Evolutionary conservation across 108 stramenopile species (phyloP), one percentile per base, ranked within the genome.

Genomic region (Fragilaria crotonensis): DNA sequence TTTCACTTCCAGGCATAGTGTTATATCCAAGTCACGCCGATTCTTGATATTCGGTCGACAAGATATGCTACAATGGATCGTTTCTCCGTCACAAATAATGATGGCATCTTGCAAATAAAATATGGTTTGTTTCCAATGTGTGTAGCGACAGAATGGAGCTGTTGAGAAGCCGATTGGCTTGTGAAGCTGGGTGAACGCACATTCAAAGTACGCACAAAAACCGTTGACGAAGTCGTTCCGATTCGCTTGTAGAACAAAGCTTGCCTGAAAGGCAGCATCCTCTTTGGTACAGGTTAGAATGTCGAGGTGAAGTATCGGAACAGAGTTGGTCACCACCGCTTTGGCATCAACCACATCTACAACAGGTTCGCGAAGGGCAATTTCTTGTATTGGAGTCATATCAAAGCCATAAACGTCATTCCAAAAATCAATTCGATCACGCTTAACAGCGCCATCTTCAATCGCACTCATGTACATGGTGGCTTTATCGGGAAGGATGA

Each of bases 61-160:
- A 1, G 59, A 23, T 20, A 92, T 76, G n/a, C 56, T 72, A 23
- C 90, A 85, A 7, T 45, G 28, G 28, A 88, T 57, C 23, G 56
- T 59, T 56, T 92, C 90, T 25, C 83, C 83, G 31, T 81, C 78
- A 41, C 78, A 84, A 52, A 88, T 60, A 2, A 71, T 71, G 23
- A 92, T 25, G 11, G 60, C 56, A 25, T 88, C 77, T 33, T 59
- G 76, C 33, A 87, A 44, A 48, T 88, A 92, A 59, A 92, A 88
- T 29, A 92, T 80, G 0, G 90, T 92, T 64, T 97, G 96, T 68
- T 99, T 99, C 98, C 98, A 99, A 72, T 99, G 98, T 7, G 98
- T 99, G 77, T 96, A 96, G 23, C 79, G 72, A 25, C 87, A 84
- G 64, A 84, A 85, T 4, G 97, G 96, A 1, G 93, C 84, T 14